These are phyloP conservation scores for Penicillium hesseltinei DNA, from an alignment of 2,329 filamentous ascomycete genomes.

Conservation along the genomic window DNA sequence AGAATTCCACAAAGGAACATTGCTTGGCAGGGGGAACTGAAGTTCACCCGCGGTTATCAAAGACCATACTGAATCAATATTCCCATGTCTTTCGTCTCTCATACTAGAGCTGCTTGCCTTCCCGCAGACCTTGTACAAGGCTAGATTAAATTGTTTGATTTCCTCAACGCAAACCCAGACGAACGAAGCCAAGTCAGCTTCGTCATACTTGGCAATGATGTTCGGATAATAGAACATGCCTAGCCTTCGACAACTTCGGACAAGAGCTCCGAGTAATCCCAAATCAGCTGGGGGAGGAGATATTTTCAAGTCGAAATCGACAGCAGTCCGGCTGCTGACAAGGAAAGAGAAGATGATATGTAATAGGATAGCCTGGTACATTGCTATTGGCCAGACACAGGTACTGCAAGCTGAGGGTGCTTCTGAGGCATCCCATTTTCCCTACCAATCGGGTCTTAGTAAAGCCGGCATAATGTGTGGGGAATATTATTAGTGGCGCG, in stretches of 20 bases:
- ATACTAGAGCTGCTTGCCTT: slow-evolving; percentile 1
- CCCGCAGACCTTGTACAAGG: slow-evolving; percentile 26
- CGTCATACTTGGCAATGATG: slow-evolving; percentile 20
- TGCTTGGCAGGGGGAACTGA: slow-evolving; percentile 20
- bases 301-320: slow-evolving; percentile 17
- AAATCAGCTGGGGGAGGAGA: slow-evolving; percentile 5
- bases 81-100: neutral
- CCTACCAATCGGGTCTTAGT: slow-evolving; percentile 12
- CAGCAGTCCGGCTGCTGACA: neutral
- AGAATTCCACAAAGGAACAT: slow-evolving; percentile 16
- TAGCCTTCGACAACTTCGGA: slow-evolving; percentile 27
- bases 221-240: slow-evolving; percentile 33
- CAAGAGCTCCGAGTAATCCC: slow-evolving; percentile 22
- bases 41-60: slow-evolving; percentile 16
- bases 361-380: slow-evolving; percentile 34
- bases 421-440: slow-evolving; percentile 25
- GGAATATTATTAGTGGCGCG: neutral
- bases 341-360: slow-evolving; percentile 30
- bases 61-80: neutral
- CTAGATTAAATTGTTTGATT: slow-evolving; percentile 29
- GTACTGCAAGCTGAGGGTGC: neutral
- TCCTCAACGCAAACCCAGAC: slow-evolving; percentile 30
- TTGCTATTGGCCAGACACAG: slow-evolving; percentile 32
- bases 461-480: neutral
- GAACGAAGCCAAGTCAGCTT: slow-evolving; percentile 14